A percentile compares a stretch with the other conserved stretches of the same genome.
Evolutionary conservation across 495 filamentous ascomycete genomes (phyloP).

Genomic region (Neurospora africana): DNA sequence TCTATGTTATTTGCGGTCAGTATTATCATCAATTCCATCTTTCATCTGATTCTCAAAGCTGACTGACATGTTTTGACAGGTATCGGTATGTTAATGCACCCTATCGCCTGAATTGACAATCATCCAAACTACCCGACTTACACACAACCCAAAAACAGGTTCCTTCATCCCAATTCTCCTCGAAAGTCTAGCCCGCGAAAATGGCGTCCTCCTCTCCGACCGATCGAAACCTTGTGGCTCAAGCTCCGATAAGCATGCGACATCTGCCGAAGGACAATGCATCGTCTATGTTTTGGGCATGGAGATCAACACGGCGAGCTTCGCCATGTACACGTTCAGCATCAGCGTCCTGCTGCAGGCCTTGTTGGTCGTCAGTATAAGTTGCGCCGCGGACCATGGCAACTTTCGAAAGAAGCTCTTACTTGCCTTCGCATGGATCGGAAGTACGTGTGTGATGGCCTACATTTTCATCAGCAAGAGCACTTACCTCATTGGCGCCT

Average conservation of each 20-base stretch:
- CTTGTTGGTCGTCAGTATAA: conserved; percentile 87
- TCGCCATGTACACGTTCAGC: conserved; percentile 97
- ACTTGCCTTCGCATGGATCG: conserved; percentile 70
- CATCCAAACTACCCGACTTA: background rate
- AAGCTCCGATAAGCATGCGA: conserved; percentile 22
- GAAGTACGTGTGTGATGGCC: conserved; percentile 74
- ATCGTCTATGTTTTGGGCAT: conserved; percentile 70
- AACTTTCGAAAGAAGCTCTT: conserved; percentile 83
- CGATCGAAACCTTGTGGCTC: conserved; percentile 56
- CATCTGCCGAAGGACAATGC: conserved; percentile 53
- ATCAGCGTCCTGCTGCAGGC: conserved; percentile 83
- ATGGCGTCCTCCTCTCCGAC: conserved; percentile 73
- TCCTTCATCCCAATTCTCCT: conserved; percentile 96
- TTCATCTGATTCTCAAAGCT: background rate
- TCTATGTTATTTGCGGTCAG: conserved; percentile 89
- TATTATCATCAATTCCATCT: conserved; percentile 2
- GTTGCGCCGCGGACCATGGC: conserved; percentile 90
- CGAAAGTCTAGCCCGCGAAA: conserved; percentile 85
- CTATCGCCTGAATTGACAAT: background rate
- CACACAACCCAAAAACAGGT: conserved; percentile 34
- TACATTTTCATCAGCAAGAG: conserved; percentile 68
- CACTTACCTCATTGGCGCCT: conserved; percentile 66
- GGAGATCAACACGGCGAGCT: conserved; percentile 91
- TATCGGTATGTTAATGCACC: conserved; percentile 14
- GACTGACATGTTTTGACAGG: conserved; percentile 4